phyloP scores from a whole-genome alignment of 2,329 filamentous ascomycete species.

The Sporothrix variecibatus region DNA sequence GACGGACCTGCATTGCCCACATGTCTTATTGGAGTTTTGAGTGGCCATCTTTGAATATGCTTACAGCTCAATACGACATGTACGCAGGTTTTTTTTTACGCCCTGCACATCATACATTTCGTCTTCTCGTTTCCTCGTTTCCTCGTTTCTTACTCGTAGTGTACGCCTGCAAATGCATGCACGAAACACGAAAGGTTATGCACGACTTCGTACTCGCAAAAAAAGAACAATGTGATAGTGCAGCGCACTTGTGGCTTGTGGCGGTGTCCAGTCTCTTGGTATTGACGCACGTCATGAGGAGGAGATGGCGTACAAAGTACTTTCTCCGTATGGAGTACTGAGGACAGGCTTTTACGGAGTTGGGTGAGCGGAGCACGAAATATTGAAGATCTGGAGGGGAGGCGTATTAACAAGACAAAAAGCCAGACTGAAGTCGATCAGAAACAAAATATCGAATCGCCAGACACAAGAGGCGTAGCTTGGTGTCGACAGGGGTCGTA shows the following conservation, averaged over 20 bases:
- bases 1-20: not conserved
- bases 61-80: not conserved
- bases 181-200: not conserved
- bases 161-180: not conserved
- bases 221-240: not conserved
- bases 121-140: too few species aligned
- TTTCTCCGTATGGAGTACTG: not conserved
- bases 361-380: too few species aligned
- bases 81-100: not conserved
- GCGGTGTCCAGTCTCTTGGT: not conserved
- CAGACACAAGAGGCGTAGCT: not conserved
- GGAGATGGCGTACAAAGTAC: not conserved
- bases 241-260: not conserved
- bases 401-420: not conserved
- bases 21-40: not conserved
- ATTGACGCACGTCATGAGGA: conserved; percentile 16
- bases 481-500: not conserved
- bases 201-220: not conserved
- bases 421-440: not conserved
- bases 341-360: too few species aligned
- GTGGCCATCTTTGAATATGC: not conserved
- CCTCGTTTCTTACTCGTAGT: not conserved
- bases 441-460: not conserved
- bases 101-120: not conserved
- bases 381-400: not conserved